Conservation (phyloP, 2,329 filamentous ascomycete species). For the Pyrenophora seminiperda region DNA sequence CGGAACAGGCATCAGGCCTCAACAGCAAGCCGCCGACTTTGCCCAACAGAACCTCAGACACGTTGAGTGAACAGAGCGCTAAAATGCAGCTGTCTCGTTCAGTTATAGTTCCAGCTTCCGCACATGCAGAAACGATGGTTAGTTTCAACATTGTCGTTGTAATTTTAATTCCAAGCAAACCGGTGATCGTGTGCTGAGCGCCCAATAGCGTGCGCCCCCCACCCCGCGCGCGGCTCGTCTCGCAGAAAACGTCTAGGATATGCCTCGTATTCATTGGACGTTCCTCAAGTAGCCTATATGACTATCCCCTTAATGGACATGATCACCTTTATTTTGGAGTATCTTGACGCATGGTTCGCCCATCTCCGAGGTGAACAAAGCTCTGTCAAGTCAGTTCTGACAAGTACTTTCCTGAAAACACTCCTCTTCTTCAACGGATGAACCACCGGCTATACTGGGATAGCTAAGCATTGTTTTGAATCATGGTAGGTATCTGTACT, state of each 20-base stretch:
- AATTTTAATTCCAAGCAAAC: not conserved
- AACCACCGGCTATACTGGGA: no score
- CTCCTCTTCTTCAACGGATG: no score
- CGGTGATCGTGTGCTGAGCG: not conserved
- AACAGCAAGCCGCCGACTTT: constrained; percentile 34
- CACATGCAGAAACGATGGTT: not conserved
- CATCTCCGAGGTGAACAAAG: no score
- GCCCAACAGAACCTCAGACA: constrained; percentile 30
- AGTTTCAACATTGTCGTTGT: not conserved
- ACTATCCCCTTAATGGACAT: not conserved
- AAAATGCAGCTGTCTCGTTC: constrained; percentile 7
- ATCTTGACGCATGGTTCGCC: no score
- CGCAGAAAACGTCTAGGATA: constrained; percentile 18
- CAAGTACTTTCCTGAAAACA: no score
- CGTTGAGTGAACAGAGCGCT: constrained; percentile 22
- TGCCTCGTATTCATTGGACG: constrained; percentile 2
- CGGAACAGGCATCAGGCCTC: constrained; percentile 26
- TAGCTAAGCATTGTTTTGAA: no score
- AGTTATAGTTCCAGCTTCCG: not conserved
- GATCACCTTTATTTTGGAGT: no score
- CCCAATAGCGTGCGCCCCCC: constrained; percentile 14
- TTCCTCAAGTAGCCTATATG: not conserved
- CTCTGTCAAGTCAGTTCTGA: no score
- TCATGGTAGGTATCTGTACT: no score
- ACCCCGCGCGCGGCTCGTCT: constrained; percentile 25